Evolutionary conservation across 257 asterid species (phyloP).

Genomic region (Solanum chiquidenum): DNA sequence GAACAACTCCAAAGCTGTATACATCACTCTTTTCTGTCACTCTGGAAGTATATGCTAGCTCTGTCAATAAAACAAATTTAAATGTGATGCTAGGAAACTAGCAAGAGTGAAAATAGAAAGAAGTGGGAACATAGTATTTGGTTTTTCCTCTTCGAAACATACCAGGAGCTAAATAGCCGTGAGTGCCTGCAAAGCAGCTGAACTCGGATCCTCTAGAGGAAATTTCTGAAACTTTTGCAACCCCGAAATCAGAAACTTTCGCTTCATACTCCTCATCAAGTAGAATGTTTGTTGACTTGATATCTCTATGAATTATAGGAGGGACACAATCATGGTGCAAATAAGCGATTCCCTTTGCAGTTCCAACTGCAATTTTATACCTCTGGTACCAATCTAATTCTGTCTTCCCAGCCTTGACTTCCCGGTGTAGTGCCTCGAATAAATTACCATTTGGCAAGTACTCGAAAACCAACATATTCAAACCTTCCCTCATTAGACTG

Average conservation of each 20-base stretch:
- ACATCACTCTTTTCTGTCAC: slow-evolving; percentile 11
- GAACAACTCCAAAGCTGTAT: slow-evolving; percentile 7
- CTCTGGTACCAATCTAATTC: neutral
- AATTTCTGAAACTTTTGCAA: slow-evolving; percentile 1
- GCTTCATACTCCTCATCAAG: slow-evolving; percentile 1
- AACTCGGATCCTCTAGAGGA: neutral
- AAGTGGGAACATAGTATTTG: neutral
- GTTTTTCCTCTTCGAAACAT: neutral
- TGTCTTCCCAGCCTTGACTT: neutral
- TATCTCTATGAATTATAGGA: neutral
- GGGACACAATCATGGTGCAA: neutral
- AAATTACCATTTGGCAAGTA: slow-evolving; percentile 7
- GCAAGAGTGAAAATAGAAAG: neutral
- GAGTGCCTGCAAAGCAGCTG: neutral
- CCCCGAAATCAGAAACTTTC: neutral
- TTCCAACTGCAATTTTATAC: slow-evolving; percentile 1
- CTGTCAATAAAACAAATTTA: neutral
- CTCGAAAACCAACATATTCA: neutral
- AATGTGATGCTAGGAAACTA: neutral
- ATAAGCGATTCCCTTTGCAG: slow-evolving; percentile 5
- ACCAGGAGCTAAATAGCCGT: slow-evolving; percentile 4
- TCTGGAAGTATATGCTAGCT: slow-evolving; percentile 2
- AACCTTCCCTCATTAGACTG: neutral
- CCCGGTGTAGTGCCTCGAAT: neutral
- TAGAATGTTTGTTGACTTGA: slow-evolving; percentile 7